Evolutionary conservation across 768 basidiomycete species (phyloP), one percentile per base, ranked within the genome.

Genomic region (Serendipita vermifera): DNA sequence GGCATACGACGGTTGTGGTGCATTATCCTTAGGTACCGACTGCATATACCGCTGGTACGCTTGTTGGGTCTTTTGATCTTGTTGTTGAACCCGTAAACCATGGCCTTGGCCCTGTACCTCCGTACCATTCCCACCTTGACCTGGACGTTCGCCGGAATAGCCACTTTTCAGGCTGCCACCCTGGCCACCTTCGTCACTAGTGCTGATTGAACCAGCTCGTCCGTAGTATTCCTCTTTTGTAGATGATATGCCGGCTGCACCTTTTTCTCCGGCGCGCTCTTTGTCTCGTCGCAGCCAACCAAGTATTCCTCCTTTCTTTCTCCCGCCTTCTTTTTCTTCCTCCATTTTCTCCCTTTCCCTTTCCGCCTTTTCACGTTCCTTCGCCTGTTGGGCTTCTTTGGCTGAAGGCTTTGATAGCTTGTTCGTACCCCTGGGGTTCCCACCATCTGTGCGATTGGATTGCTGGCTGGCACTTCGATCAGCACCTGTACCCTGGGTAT

Each of bases 11-110:
- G 83, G 79, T 59, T 51, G 46, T 13, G 46, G 46, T 4, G 81
- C 79, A 5, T 64, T 60, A 1, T 77, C 77, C 59, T 91, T 85
- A 0, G 85, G 83, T 2, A 83, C 80, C 1, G 84, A 82, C 0
- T 85, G 79, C 1, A 20, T 92, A 63, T 88, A 85, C 60, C 82
- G 74, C 32, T 68, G 84, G 67, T 94, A 96, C 29, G 87, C 70
- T 7, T 81, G 81, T 66, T 92, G 89, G 56, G 92, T 85, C 61
- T 91, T 85, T 66, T 88, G 85, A 60, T 96, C 92, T 54, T 81
- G 79, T 68, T 92, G 86, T 58, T 88, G 84, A 35, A 96, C 71
- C 29, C 43, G 54, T 22, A 13, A 27, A 13, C 55, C 55, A 39
- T 41, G 64, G 55, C 17, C 60, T 48, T 7, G 55, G 32, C 26